These are phyloP conservation scores for Flammula alnicola DNA, from an alignment of 1,284 basidiomycete genomes.

Conservation along the genomic window DNA sequence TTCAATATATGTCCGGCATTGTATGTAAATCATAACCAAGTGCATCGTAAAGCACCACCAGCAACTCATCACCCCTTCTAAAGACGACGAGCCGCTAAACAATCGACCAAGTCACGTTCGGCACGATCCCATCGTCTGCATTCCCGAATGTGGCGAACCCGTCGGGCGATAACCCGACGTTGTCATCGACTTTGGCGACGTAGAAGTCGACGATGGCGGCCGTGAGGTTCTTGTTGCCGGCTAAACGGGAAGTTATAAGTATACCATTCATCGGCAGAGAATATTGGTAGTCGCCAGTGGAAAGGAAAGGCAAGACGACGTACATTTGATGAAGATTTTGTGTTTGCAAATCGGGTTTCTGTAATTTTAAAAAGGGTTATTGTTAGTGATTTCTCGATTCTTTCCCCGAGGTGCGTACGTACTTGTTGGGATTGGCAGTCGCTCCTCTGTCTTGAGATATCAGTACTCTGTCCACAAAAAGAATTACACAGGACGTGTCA, in stretches of 20 bases:
- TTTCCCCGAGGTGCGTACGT: background rate
- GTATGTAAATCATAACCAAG: too few species aligned
- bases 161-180: slow-evolving; percentile 25
- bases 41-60: too few species aligned
- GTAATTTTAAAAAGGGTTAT: too few species aligned
- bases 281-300: background rate
- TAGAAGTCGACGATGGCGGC: slow-evolving; percentile 30
- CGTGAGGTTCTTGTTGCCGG: slow-evolving; percentile 19
- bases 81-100: slow-evolving; percentile 3
- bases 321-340: slow-evolving; percentile 24
- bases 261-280: background rate
- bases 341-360: slow-evolving; percentile 31
- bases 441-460: slow-evolving; percentile 20
- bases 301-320: slow-evolving; percentile 2
- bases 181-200: slow-evolving; percentile 9
- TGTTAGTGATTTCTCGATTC: too few species aligned
- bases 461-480: background rate
- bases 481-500: slow-evolving; percentile 3
- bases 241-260: slow-evolving; percentile 12
- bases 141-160: slow-evolving; percentile 26
- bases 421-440: slow-evolving; percentile 31
- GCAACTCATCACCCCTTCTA: too few species aligned
- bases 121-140: slow-evolving; percentile 26
- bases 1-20: too few species aligned
- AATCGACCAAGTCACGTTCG: slow-evolving; percentile 27